A percentile compares a stretch with the other conserved stretches of the same genome.
Conservation (phyloP, 106 monocot species). For the Acanthochlamys bracteata region DNA sequence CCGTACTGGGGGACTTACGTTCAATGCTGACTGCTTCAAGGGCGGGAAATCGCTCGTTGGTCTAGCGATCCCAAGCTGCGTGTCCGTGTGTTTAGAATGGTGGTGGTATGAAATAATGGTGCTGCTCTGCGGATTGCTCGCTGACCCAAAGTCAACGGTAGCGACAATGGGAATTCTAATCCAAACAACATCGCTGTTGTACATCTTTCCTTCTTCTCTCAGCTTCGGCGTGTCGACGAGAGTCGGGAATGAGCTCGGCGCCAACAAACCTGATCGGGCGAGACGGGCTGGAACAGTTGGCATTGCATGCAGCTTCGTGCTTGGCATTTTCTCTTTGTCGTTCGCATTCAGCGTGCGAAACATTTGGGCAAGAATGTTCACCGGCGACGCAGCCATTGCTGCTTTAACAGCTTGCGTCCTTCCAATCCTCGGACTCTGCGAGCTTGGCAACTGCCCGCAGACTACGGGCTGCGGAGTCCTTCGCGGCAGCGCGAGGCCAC, state of each 20-base stretch:
- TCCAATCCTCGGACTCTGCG: conserved; percentile 45
- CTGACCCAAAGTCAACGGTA: conserved; percentile 48
- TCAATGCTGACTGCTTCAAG: conserved; percentile 27
- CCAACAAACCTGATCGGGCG: conserved; percentile 33
- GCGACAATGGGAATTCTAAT: conserved; percentile 54
- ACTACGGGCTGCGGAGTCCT: conserved; percentile 39
- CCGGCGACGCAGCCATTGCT: conserved; percentile 21
- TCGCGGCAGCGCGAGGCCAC: conserved; percentile 30
- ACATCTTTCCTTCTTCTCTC: conserved; percentile 57
- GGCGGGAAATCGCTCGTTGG: conserved; percentile 49
- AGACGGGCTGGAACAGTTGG: conserved; percentile 28
- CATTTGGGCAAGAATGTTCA: conserved; percentile 49
- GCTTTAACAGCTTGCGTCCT: conserved; percentile 31
- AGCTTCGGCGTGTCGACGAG: conserved; percentile 46
- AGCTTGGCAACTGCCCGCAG: conserved; percentile 47
- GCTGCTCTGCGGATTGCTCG: conserved; percentile 55
- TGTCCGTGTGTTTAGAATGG: conserved; percentile 92
- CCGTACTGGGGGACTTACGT: conserved; percentile 23
- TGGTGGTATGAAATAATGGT: conserved; percentile 99
- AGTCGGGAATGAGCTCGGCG: conserved; percentile 57
- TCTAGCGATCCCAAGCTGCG: conserved; percentile 80
- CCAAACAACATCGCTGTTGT: conserved; percentile 47
- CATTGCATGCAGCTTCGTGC: conserved; percentile 16
- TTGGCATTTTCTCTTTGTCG: conserved; percentile 25
- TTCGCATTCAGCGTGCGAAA: conserved; percentile 38